Base-by-base conservation (phyloP, 352 stramenopile genomes). In the Peronospora destructor region DNA sequence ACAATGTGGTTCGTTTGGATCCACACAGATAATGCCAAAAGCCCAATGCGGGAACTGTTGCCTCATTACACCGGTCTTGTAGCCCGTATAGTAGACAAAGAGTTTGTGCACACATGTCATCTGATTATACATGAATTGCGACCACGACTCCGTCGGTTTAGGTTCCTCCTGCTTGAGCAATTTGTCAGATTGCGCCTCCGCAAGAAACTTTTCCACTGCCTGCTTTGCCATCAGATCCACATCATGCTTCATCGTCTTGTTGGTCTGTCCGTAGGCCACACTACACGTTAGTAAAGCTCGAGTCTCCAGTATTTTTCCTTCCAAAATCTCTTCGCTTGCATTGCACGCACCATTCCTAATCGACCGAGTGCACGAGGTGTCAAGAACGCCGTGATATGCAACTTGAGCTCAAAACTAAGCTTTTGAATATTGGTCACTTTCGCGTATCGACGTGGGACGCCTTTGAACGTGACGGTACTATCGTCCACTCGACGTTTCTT, bases 81-180 rank as follows among this genome's bases (percentile, higher is more conserved):
- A 91, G 23, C 66, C 81, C 26, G 77, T 89, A 54, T 91, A 91
- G 46, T 87, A 84, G 21, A 91, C 81, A 23, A 91, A 84, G 9
- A 91, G 16, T 43, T 86, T 86, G 56, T 87, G 57, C 52, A 91
- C 76, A 45, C 70, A 80, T 37, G 68, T 83, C 66, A 81, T 84
- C 21, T 91, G 81, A 17, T 74, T 49, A 61, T 91, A 70, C 51
- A 87, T 68, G 47, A 81, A 87, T 17, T 59, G 68, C 19, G 74
- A 68, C 81, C 81, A 91, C 13, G 65, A 69, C 48, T 87, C 64
- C 25, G 46, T 59, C 26, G 19, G 32, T 14, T 61, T 50, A 0
- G 39, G 55, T 50, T 81, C 85, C n/a, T 59, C 47, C 11, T 67
- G 56, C 26, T 75, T 80, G 25, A 88, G 57, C 14, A 89, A 13